These are phyloP conservation scores for Chaetomium cochliodes DNA, from an alignment of 495 filamentous ascomycete species.

Conservation along the genomic window DNA sequence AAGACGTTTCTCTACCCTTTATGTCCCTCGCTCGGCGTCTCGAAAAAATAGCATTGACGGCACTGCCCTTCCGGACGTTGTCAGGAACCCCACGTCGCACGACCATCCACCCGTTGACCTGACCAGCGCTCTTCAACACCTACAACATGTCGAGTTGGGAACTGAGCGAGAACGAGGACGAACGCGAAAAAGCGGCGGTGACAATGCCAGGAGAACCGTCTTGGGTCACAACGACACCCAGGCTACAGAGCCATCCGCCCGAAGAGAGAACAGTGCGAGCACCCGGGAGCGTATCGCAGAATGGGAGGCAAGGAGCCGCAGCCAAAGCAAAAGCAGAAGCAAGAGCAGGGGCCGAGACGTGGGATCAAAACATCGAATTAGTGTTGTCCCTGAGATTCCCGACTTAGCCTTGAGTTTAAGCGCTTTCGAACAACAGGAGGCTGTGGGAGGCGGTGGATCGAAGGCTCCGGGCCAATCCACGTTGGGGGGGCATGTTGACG, in stretches of 20 bases:
- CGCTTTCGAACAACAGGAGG: slow-evolving; percentile 7
- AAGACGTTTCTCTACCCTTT: slow-evolving; percentile 26
- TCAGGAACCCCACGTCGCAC: not conserved
- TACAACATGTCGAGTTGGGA: slow-evolving; percentile 19
- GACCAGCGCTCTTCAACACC: slow-evolving; percentile 3
- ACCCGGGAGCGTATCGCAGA: slow-evolving; percentile 27
- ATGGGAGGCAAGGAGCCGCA: slow-evolving; percentile 30
- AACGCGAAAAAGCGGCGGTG: slow-evolving; percentile 14
- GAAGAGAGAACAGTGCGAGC: slow-evolving; percentile 28
- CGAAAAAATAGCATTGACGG: slow-evolving; percentile 31
- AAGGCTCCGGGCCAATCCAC: no score
- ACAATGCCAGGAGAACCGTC: not conserved
- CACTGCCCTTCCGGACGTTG: not conserved
- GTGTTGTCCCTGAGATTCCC: slow-evolving; percentile 30
- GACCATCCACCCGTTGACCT: slow-evolving; percentile 17
- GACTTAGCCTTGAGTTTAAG: slow-evolving; percentile 17
- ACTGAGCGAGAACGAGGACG: slow-evolving; percentile 18
- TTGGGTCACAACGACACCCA: not conserved
- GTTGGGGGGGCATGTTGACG: no score
- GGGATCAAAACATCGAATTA: slow-evolving; percentile 24
- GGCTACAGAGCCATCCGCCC: slow-evolving; percentile 15
- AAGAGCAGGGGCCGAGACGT: slow-evolving; percentile 28
- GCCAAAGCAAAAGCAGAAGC: slow-evolving; percentile 27
- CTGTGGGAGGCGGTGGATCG: no score
- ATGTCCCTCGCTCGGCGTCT: slow-evolving; percentile 23